phyloP scores from a whole-genome alignment of 208 protist species.

The Tetramitus jugosus region DNA sequence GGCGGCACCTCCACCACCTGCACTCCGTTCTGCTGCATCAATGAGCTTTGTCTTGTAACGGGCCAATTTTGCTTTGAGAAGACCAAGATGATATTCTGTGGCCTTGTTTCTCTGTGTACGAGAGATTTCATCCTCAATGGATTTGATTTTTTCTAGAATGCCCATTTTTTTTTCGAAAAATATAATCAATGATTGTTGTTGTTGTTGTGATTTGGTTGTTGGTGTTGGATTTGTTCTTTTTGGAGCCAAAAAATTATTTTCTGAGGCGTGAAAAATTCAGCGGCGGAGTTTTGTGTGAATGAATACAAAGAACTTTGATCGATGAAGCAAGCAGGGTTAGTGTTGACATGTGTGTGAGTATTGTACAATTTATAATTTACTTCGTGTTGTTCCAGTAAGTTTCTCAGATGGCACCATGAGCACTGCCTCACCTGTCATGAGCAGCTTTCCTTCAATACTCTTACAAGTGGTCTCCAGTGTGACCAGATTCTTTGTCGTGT shows the following conservation, averaged over 20 bases:
- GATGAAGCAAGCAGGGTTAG: too few species aligned
- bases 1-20: slow-evolving; percentile 66
- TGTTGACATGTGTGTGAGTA: too few species aligned
- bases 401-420: not conserved
- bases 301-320: too few species aligned
- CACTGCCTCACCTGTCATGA: not conserved
- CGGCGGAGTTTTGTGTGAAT: too few species aligned
- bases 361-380: not conserved
- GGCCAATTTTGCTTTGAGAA: slow-evolving; percentile 94
- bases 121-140: slow-evolving; percentile 62
- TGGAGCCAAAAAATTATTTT: too few species aligned
- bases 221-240: too few species aligned
- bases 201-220: too few species aligned
- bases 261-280: too few species aligned
- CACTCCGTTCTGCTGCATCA: not conserved
- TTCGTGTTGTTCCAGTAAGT: not conserved
- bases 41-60: slow-evolving; percentile 81
- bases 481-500: not conserved
- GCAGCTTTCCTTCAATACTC: not conserved
- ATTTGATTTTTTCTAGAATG: slow-evolving; percentile 14
- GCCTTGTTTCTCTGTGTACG: slow-evolving; percentile 97
- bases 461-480: not conserved
- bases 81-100: slow-evolving; percentile 89
- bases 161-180: slow-evolving; percentile 14
- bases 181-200: too few species aligned